Evolutionary conservation across 2,329 filamentous ascomycete species (phyloP), one percentile per base, ranked within the genome.

Genomic region (Triangularia verruculosa): DNA sequence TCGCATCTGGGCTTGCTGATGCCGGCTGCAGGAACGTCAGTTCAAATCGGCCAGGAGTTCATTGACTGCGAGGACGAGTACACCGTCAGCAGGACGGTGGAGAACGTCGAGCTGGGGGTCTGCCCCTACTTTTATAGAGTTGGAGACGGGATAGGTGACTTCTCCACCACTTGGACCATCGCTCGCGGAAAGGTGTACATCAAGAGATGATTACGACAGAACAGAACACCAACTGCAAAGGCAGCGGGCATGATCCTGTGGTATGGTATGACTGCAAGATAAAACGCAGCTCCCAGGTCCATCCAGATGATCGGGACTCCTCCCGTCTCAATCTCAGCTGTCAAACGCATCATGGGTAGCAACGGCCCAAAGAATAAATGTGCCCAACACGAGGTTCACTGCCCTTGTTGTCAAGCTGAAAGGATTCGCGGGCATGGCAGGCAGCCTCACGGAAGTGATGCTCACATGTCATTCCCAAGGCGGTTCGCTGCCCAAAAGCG

Each of bases 41-140:
- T 62, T 13, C 22, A 57, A 28, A 66, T 66, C 25, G 62, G 65
- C 2, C 52, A 34, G 9, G 62, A 64, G 22, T 66, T 61, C 43
- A 55, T 61, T 22, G 66, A 67, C 55, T 67, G 66, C 28, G 62
- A 66, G 17, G 66, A 67, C 34, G 66, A 64, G 8, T 61, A 64
- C 32, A 27, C 39, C 22, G 57, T 53, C 13, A 30, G 54, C 7
- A 61, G 61, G 15, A 25, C 34, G 20, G 20, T 53, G 5, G 61
- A 60, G 13, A 54, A 30, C 20, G 61, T 67, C n/a, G 66, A 67
- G 13, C 15, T 67, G 20, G 61, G 55, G 12, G 59, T 67, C 3
- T 66, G 59, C 7, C 66, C 66, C 4, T 57, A 57, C n/a, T 47
- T 67, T 17, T 66, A 58, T 47, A 62, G 56, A 27, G 27, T 66